Evolutionary conservation across 495 filamentous ascomycete genomes (phyloP).

Genomic region (Wilcoxina mikolae): DNA sequence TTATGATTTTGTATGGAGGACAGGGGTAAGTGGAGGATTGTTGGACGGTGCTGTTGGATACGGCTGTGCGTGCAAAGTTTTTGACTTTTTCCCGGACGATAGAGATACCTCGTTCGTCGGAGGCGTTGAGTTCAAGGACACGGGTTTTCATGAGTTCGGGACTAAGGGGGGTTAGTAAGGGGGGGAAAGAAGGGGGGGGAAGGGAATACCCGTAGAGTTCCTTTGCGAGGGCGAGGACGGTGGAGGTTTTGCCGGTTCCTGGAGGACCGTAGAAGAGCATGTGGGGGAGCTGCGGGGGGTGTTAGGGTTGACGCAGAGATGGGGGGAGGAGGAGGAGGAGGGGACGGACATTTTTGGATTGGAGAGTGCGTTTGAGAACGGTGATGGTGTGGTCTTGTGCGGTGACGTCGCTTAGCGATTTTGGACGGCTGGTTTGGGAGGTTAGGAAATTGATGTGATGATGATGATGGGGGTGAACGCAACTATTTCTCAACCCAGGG

Average conservation of each 20-base stretch:
- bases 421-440: conserved; percentile 54
- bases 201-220: conserved; percentile 68
- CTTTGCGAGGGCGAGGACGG: conserved; percentile 76
- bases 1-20: conserved; percentile 95
- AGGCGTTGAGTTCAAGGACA: conserved; percentile 95
- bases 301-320: neutral
- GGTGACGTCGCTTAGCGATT: conserved; percentile 82
- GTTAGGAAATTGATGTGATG: neutral
- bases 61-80: conserved; percentile 87
- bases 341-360: conserved; percentile 68
- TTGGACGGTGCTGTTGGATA: conserved; percentile 59
- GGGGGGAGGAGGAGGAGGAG: neutral
- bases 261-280: conserved; percentile 93
- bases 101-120: conserved; percentile 91
- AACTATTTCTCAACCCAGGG: conserved; percentile 99
- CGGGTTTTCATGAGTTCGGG: conserved; percentile 86
- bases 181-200: neutral
- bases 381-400: conserved; percentile 96
- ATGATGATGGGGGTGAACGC: conserved; percentile 19
- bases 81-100: conserved; percentile 99
- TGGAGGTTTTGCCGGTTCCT: conserved; percentile 67
- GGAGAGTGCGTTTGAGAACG: conserved; percentile 78
- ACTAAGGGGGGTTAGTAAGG: too few relatives aligned
- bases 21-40: conserved; percentile 69
- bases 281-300: conserved; percentile 63